Conservation (phyloP, 2,329 filamentous ascomycete genomes). For the Penicillium sp. region DNA sequence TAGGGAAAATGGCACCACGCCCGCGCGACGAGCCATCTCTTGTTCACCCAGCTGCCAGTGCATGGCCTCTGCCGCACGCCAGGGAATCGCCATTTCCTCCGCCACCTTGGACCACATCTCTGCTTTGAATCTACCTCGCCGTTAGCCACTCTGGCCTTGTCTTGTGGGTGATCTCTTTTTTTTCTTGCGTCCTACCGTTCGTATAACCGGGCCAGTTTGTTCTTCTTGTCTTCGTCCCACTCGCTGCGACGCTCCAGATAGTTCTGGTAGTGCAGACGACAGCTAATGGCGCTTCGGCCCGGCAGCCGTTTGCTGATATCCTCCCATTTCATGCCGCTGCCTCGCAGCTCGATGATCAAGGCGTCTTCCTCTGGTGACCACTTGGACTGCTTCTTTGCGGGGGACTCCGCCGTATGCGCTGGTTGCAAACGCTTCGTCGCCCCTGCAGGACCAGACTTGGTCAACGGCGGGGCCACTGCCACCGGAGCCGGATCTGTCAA, state of each 20-base stretch:
- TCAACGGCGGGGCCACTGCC: slow-evolving; percentile 25
- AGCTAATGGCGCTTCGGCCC: slow-evolving; percentile 89
- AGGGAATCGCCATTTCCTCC: slow-evolving; percentile 91
- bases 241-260: slow-evolving; percentile 89
- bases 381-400: slow-evolving; percentile 92
- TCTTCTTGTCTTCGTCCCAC: slow-evolving; percentile 97
- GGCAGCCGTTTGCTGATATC: slow-evolving; percentile 91
- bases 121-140: slow-evolving; percentile 88
- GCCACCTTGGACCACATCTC: slow-evolving; percentile 98
- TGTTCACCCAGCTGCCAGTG: slow-evolving; percentile 93
- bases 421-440: slow-evolving; percentile 46
- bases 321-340: slow-evolving; percentile 96
- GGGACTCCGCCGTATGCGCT: slow-evolving; percentile 56
- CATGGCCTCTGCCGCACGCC: slow-evolving; percentile 95
- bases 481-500: slow-evolving; percentile 23
- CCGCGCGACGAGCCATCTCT: slow-evolving; percentile 90
- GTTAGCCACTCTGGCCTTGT: no score
- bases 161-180: no score
- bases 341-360: slow-evolving; percentile 87
- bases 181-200: slow-evolving; percentile 68
- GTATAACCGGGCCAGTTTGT: slow-evolving; percentile 90
- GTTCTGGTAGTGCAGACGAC: slow-evolving; percentile 93
- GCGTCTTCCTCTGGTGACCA: slow-evolving; percentile 93
- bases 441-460: slow-evolving; percentile 31
- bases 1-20: slow-evolving; percentile 79